phyloP scores from a whole-genome alignment of 177 flowering plant genomes.

The Vitis hybrid region DNA sequence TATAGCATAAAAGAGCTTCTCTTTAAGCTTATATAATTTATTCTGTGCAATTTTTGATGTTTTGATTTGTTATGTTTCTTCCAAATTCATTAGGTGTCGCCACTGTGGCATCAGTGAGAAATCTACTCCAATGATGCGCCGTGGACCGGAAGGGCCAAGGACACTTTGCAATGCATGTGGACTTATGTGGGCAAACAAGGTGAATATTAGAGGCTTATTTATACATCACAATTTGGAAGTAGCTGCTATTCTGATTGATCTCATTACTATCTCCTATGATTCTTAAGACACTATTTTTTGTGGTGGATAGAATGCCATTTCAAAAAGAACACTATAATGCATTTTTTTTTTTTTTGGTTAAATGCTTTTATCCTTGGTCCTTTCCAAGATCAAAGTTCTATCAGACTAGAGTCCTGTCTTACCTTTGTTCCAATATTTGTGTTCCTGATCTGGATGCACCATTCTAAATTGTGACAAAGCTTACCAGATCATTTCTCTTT shows the following conservation, averaged over 20 bases:
- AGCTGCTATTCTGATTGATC: not conserved
- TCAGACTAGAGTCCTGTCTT: too few relatives aligned
- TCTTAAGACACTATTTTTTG: not conserved
- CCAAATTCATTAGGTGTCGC: constrained; percentile 34
- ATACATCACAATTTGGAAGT: not conserved
- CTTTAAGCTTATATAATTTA: too few relatives aligned
- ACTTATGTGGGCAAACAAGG: constrained; percentile 72
- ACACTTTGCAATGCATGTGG: constrained; percentile 72
- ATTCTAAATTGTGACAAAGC: too few relatives aligned
- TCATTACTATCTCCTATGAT: not conserved
- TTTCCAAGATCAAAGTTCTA: not conserved
- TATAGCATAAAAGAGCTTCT: too few relatives aligned
- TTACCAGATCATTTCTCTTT: too few relatives aligned
- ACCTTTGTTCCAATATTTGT: not conserved
- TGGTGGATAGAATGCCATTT: not conserved
- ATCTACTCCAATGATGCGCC: constrained; percentile 63
- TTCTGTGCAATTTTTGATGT: too few relatives aligned
- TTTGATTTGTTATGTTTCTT: not conserved
- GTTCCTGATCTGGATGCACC: not conserved
- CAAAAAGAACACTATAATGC: not conserved
- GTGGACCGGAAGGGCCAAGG: constrained; percentile 68
- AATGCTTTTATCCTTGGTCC: not conserved
- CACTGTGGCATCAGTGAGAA: constrained; percentile 59
- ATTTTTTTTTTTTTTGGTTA: not conserved
- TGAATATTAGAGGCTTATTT: constrained; percentile 4